These are phyloP conservation scores for Venturia oleaginea DNA, from an alignment of 2,329 filamentous ascomycete genomes.

Conservation along the genomic window DNA sequence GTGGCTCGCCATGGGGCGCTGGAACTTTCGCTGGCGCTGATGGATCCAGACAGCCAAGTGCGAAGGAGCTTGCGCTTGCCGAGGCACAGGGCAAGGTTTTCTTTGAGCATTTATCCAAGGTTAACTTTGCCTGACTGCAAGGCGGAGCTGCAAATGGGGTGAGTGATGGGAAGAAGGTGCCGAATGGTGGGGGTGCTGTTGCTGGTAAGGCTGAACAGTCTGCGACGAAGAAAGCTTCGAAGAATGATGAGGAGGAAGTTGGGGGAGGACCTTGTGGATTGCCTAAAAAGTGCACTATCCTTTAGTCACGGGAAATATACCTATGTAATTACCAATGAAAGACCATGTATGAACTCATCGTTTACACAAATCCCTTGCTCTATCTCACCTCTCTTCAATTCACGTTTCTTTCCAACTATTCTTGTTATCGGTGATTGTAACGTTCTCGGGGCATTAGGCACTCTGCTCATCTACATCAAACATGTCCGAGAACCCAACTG, in stretches of 20 bases:
- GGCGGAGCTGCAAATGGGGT: conserved; percentile 14
- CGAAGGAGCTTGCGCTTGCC: conserved; percentile 70
- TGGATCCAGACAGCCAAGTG: conserved; percentile 71
- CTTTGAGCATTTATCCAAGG: conserved; percentile 66
- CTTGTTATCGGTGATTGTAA: not conserved
- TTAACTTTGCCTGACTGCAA: conserved; percentile 8
- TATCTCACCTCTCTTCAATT: no score
- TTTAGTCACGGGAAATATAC: conserved; percentile 31
- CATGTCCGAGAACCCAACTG: not conserved
- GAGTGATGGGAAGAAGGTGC: conserved; percentile 18
- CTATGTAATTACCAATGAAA: not conserved
- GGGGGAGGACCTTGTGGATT: conserved; percentile 65
- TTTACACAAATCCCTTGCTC: not conserved
- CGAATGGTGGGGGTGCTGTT: conserved; percentile 7
- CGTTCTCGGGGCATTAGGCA: no score
- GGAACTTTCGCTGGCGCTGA: conserved; percentile 75
- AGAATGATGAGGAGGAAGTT: conserved; percentile 39
- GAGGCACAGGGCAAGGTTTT: conserved; percentile 76
- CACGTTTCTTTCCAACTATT: not conserved
- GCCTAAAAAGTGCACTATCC: conserved; percentile 63
- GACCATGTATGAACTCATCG: no score
- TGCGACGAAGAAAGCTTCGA: conserved; percentile 22
- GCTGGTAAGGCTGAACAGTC: conserved; percentile 19
- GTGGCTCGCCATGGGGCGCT: conserved; percentile 85
- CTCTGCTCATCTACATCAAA: not conserved